phyloP scores from a whole-genome alignment of 2,329 filamentous ascomycete genomes.

The Penicillium sp. region DNA sequence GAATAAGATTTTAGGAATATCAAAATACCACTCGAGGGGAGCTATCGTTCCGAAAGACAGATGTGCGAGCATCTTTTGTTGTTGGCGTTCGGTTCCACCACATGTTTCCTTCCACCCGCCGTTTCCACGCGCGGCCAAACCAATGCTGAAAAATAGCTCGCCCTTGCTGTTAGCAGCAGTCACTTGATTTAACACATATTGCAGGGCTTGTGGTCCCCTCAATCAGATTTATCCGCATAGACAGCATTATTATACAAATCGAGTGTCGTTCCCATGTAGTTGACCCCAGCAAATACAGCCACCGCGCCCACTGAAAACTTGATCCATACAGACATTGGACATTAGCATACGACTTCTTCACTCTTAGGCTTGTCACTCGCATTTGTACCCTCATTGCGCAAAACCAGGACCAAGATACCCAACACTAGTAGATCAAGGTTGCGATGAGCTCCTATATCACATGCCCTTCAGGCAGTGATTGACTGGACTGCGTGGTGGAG shows the following conservation, averaged over 20 bases:
- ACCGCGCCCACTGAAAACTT: not conserved
- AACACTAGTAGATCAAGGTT: not conserved
- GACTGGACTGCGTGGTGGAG: conserved; percentile 2
- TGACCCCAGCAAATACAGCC: conserved; percentile 3
- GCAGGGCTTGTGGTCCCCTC: not conserved
- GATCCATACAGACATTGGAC: not conserved
- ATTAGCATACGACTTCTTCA: not conserved
- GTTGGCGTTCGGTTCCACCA: no score
- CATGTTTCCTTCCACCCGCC: no score
- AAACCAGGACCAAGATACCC: not conserved
- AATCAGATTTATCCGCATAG: not conserved
- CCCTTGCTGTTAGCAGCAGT: no score
- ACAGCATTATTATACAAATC: not conserved
- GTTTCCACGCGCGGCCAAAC: not conserved
- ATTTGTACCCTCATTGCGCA: not conserved
- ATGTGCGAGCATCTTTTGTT: not conserved
- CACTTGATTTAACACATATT: no score
- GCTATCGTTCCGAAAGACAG: not conserved
- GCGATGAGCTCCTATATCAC: no score
- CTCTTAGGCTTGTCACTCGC: not conserved
- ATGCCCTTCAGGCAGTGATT: no score
- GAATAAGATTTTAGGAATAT: not conserved
- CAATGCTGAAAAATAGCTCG: no score
- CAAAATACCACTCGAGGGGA: not conserved
- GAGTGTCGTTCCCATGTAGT: not conserved